Evolutionary conservation across 768 basidiomycete genomes (phyloP).

Genomic region (Terana coerulea): DNA sequence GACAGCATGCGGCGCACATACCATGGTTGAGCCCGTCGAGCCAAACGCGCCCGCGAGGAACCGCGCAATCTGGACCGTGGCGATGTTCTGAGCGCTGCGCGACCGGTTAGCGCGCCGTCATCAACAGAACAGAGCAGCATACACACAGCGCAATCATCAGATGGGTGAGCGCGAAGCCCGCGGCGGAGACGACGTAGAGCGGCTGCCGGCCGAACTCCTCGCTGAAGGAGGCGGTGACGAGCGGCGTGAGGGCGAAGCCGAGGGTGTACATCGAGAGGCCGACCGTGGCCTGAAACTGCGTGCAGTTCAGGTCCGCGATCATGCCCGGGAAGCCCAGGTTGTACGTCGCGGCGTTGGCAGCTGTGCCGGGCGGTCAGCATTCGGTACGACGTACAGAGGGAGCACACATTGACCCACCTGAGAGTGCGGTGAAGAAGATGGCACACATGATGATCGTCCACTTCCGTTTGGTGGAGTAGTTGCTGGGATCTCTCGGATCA

Average conservation of each 20-base stretch:
- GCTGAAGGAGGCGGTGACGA: constrained; percentile 65
- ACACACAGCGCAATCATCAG: constrained; percentile 40
- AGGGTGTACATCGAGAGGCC: constrained; percentile 48
- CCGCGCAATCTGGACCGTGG: constrained; percentile 63
- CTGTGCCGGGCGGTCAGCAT: constrained; percentile 29
- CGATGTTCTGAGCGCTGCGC: constrained; percentile 40
- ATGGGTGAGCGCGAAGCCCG: constrained; percentile 50
- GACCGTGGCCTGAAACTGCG: constrained; percentile 26
- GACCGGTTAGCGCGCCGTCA: not conserved
- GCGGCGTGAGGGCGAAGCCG: constrained; percentile 60
- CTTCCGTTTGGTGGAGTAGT: constrained; percentile 28
- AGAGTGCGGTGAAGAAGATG: constrained; percentile 44
- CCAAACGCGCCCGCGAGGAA: constrained; percentile 64
- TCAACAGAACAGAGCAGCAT: not conserved
- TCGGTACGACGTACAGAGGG: no score
- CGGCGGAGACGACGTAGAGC: constrained; percentile 48
- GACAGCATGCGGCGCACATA: not conserved
- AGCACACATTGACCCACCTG: constrained; percentile 40
- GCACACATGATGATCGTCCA: constrained; percentile 42
- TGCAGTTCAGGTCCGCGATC: constrained; percentile 37
- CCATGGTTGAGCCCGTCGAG: constrained; percentile 69
- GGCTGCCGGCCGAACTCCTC: constrained; percentile 70
- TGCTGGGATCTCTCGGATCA: constrained; percentile 31
- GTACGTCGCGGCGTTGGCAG: constrained; percentile 48
- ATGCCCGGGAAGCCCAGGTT: constrained; percentile 55